These are phyloP conservation scores for Rehmannia glutinosa DNA, from an alignment of 257 asterid genomes.

Conservation along the genomic window DNA sequence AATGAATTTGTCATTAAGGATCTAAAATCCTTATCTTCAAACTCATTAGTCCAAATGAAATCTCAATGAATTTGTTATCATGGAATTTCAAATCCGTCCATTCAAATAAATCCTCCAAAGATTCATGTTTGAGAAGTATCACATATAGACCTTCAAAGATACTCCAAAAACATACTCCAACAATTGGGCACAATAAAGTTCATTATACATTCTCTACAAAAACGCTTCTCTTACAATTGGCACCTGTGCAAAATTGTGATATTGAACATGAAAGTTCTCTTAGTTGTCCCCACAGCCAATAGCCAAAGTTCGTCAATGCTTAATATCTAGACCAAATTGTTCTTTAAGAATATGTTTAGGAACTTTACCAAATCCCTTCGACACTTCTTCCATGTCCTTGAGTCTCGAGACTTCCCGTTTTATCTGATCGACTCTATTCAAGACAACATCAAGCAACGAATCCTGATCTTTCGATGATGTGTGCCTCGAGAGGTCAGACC, in stretches of 20 bases:
- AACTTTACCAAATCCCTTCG: conserved; percentile 69
- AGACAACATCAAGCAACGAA: conserved; percentile 32
- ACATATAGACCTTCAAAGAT: neutral
- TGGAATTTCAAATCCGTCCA: too few relatives aligned
- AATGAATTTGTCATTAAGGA: too few relatives aligned
- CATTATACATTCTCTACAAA: too few relatives aligned
- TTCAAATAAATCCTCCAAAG: too few relatives aligned
- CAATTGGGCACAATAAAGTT: neutral
- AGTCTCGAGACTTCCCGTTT: conserved; percentile 45
- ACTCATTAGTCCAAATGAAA: too few relatives aligned
- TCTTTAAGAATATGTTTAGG: conserved; percentile 48
- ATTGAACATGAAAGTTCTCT: conserved; percentile 12
- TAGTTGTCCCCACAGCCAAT: too few relatives aligned
- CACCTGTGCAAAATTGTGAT: conserved; percentile 19
- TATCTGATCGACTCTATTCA: conserved; percentile 37
- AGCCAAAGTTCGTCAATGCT: conserved; percentile 18
- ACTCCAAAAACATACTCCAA: neutral
- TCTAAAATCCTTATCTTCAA: too few relatives aligned
- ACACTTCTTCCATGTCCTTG: conserved; percentile 56
- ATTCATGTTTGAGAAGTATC: neutral
- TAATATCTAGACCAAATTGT: conserved; percentile 41
- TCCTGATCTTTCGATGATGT: conserved; percentile 27
- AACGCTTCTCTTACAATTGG: conserved; percentile 1
- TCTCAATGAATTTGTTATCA: too few relatives aligned
- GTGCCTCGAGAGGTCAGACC: conserved; percentile 31